Conservation (phyloP, 768 basidiomycete genomes). For the Mycena alexandri region DNA sequence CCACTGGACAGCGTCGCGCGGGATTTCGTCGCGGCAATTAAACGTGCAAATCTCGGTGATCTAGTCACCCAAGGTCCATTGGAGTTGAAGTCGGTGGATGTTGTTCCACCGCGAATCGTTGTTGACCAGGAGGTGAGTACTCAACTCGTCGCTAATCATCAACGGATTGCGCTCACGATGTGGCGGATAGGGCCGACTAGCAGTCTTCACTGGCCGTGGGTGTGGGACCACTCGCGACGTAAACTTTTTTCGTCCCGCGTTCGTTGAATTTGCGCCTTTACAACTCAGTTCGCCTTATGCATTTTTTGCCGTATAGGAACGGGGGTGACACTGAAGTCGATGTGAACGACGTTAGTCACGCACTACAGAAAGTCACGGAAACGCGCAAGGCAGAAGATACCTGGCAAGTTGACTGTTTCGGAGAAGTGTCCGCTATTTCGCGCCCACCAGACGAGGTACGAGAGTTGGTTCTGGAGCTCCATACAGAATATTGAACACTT, state of each 20-base stretch:
- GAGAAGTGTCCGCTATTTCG: slow-evolving; percentile 37
- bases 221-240: slow-evolving; percentile 45
- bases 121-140: slow-evolving; percentile 45
- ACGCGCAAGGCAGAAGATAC: slow-evolving; percentile 43
- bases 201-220: slow-evolving; percentile 46
- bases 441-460: slow-evolving; percentile 46
- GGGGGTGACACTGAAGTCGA: slow-evolving; percentile 47
- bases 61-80: slow-evolving; percentile 42
- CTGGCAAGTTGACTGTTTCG: slow-evolving; percentile 46
- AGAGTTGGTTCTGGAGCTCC: not conserved
- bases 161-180: no score
- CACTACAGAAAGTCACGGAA: slow-evolving; percentile 38
- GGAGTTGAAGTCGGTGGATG: slow-evolving; percentile 43
- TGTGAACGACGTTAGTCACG: slow-evolving; percentile 45
- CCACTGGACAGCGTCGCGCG: slow-evolving; percentile 39
- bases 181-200: no score
- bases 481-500: not conserved
- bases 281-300: no score
- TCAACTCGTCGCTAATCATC: no score
- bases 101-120: slow-evolving; percentile 44
- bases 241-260: slow-evolving; percentile 47
- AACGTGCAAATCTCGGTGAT: slow-evolving; percentile 40
- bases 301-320: slow-evolving; percentile 24
- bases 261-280: no score
- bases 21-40: slow-evolving; percentile 41